Evolutionary conservation across 768 basidiomycete genomes (phyloP), one percentile per base, ranked within the genome.

Genomic region (Pulveroboletus sp.): DNA sequence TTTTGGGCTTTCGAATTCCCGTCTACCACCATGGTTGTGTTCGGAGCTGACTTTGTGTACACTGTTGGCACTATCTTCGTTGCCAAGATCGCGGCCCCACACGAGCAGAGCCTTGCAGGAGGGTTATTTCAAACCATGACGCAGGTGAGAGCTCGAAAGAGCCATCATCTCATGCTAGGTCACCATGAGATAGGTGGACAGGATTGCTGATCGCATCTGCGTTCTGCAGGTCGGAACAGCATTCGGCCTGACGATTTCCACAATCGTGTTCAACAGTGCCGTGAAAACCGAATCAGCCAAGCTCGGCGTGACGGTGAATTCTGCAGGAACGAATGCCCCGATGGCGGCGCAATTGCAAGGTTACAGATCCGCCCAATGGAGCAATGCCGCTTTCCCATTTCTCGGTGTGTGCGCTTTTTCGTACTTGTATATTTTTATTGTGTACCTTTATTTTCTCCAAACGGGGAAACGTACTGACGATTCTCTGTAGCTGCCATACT

Each of bases 1-100:
- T 91, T 83, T 57, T 91, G 89, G 89, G 84, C 83, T 1, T 85
- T 75, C 50, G 82, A 80, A 6, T 91, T 91, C 66, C 85, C 87
- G 0, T 77, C 83, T 1, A 76, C 85, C 0, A 67, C 80, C 36
- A 50, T 85, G 39, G 68, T 78, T 18, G 88, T 89, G 13, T 75
- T 88, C 41, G 89, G 89, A 17, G 86, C 81, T 1, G 89, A 91
- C 59, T 87, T 91, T 54, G 80, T 86, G 2, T 90, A 81, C 58
- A 71, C 89, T 0, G 69, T 81, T 0, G 89, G 89, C 3, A 85
- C 84, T 6, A 68, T 91, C 14, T 91, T 85, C 57, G 78, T 89
- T 38, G 84, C 87, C 4, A 84, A 83, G 58, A 73, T 84, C 9
- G 75, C 80, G 2, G 63, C 76, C 1, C 81, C 80, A 4, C 74